A percentile compares a stretch with the other conserved stretches of the same genome.
Conservation (phyloP, 1,284 basidiomycete species). For the Rhodotorula sp. region DNA sequence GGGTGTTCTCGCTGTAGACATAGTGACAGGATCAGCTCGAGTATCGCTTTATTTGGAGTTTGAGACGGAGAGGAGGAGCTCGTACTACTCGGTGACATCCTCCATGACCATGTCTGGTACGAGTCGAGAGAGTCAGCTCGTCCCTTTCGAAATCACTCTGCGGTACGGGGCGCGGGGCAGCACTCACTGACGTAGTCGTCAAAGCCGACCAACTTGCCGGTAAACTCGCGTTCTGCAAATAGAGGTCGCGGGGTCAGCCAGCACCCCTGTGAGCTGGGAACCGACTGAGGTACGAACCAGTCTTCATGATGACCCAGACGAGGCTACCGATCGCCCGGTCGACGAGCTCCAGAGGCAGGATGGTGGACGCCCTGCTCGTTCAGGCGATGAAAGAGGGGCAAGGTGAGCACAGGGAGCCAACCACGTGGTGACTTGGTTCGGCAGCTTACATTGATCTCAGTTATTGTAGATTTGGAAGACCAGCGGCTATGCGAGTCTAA, state of each 20-base stretch:
- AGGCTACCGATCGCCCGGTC: constrained; percentile 89
- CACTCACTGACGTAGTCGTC: constrained; percentile 99
- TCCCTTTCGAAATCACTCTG: background rate
- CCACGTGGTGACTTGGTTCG: too few species aligned
- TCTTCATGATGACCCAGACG: constrained; percentile 97
- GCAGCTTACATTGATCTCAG: too few species aligned
- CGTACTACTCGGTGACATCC: constrained; percentile 92
- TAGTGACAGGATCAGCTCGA: too few species aligned
- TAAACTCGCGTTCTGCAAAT: constrained; percentile 76
- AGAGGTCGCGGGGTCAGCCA: background rate
- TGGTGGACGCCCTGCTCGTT: constrained; percentile 61
- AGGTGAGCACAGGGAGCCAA: too few species aligned
- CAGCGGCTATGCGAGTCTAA: too few species aligned
- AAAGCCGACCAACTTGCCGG: constrained; percentile 91
- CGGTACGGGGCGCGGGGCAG: background rate
- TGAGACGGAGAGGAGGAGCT: background rate
- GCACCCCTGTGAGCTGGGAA: fast-evolving
- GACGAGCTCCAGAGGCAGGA: constrained; percentile 72
- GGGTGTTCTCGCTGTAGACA: constrained; percentile 74
- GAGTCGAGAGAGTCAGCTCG: background rate
- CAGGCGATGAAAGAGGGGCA: too few species aligned
- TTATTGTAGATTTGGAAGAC: too few species aligned
- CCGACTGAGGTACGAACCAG: constrained; percentile 43
- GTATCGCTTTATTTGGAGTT: background rate
- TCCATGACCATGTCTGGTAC: constrained; percentile 93